Percentiles rank a stretch among this genome's conserved stretches.
These are phyloP conservation scores for Diaporthe nobilis DNA, from an alignment of 2,329 filamentous ascomycete species.

Conservation along the genomic window DNA sequence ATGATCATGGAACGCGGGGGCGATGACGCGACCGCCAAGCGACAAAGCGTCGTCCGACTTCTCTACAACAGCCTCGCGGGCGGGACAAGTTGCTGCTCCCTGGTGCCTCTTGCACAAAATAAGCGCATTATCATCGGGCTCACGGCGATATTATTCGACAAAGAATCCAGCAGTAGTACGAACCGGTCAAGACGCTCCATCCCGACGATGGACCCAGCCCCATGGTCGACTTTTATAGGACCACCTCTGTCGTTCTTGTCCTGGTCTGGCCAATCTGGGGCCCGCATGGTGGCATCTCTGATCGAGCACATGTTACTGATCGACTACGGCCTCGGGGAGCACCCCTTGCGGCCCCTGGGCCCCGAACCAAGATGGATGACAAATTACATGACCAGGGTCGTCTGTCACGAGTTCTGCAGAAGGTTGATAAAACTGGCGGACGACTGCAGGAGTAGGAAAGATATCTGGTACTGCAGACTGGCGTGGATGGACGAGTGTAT, in stretches of 20 bases:
- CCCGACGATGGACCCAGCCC: not conserved
- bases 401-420: not conserved
- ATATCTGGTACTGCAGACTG: not conserved
- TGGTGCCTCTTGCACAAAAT: not conserved
- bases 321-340: slow-evolving; percentile 18
- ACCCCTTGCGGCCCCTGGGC: not conserved
- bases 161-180: not conserved
- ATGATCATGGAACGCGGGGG: not conserved
- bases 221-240: not conserved
- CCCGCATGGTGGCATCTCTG: not conserved
- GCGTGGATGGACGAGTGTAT: not conserved
- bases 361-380: not conserved
- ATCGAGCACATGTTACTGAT: slow-evolving; percentile 27
- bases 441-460: not conserved
- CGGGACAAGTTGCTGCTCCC: too few relatives aligned
- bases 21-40: not conserved
- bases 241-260: not conserved
- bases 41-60: not conserved
- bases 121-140: not conserved
- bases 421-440: not conserved
- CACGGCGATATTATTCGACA: slow-evolving; percentile 4
- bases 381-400: not conserved
- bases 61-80: not conserved
- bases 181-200: not conserved
- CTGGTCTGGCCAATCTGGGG: not conserved